A percentile compares a stretch with the other conserved stretches of the same genome.
phyloP scores from a whole-genome alignment of 352 stramenopile genomes.

The Phytophthora cryptogea region DNA sequence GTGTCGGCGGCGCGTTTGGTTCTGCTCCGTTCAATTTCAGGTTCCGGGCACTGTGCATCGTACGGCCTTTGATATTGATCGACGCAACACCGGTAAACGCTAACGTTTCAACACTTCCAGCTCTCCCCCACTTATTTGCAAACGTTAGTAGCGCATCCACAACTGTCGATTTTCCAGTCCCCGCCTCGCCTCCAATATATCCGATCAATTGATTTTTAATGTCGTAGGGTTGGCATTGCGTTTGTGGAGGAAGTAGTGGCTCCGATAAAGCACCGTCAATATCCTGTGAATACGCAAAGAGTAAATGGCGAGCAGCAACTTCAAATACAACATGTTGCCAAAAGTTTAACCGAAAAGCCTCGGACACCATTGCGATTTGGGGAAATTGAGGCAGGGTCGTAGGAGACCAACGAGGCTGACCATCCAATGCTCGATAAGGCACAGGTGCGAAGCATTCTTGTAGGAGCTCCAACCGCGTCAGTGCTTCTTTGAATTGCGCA shows the following conservation, averaged over 20 bases:
- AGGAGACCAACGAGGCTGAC: not conserved
- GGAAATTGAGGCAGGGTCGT: not conserved
- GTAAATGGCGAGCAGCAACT: not conserved
- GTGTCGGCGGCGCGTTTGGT: slow-evolving; percentile 3
- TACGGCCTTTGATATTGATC: slow-evolving; percentile 4
- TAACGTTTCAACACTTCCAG: slow-evolving; percentile 12
- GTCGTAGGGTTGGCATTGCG: not conserved
- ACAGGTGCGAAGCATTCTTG: not conserved
- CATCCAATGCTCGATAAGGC: not conserved
- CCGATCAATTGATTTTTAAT: slow-evolving; percentile 12
- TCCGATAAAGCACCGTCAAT: not conserved
- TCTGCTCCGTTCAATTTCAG: slow-evolving; percentile 7
- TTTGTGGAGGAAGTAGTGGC: not conserved
- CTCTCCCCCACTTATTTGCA: not conserved
- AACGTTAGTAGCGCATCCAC: slow-evolving; percentile 5
- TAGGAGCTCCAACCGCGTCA: not conserved
- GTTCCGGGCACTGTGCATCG: slow-evolving; percentile 2
- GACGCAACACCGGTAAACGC: slow-evolving; percentile 1
- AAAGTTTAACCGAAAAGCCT: not conserved
- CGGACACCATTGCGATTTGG: not conserved
- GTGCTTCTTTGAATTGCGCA: not conserved
- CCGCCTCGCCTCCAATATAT: slow-evolving; percentile 14
- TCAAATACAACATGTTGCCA: not conserved
- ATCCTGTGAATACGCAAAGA: not conserved
- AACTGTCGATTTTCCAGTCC: slow-evolving; percentile 14